These are phyloP conservation scores for Verruconis gallopava DNA, from an alignment of 2,329 filamentous ascomycete species.

Conservation along the genomic window DNA sequence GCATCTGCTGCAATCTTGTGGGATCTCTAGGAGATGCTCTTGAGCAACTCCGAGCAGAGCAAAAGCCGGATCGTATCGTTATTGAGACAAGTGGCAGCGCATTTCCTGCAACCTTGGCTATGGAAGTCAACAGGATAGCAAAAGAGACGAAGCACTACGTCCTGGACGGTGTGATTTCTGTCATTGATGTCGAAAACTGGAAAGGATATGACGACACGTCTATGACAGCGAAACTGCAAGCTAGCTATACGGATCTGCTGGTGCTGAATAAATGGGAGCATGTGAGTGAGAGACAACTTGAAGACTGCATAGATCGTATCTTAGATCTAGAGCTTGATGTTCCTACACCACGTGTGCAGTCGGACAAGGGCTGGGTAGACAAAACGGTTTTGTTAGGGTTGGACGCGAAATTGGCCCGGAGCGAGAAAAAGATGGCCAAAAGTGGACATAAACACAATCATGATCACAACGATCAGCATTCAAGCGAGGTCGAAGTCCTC, in stretches of 20 bases:
- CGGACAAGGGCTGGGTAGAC: constrained; percentile 63
- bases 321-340: constrained; percentile 70
- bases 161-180: constrained; percentile 77
- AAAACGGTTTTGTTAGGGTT: constrained; percentile 75
- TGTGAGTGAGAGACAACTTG: constrained; percentile 59
- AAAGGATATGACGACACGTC: constrained; percentile 81
- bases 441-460: constrained; percentile 30
- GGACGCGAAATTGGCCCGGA: constrained; percentile 61
- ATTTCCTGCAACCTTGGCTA: constrained; percentile 69
- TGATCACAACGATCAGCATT: constrained; percentile 45
- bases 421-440: constrained; percentile 25
- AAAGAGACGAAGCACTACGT: constrained; percentile 57
- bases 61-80: constrained; percentile 67
- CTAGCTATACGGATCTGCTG: constrained; percentile 77
- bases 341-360: constrained; percentile 68
- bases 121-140: constrained; percentile 74
- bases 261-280: constrained; percentile 89
- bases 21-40: constrained; percentile 78
- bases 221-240: constrained; percentile 79
- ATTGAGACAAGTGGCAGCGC: constrained; percentile 87
- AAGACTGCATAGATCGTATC: constrained; percentile 64
- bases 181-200: constrained; percentile 94
- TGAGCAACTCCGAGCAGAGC: constrained; percentile 49
- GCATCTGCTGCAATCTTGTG: constrained; percentile 97
- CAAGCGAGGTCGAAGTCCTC: constrained; percentile 79